phyloP scores from a whole-genome alignment of 2,329 filamentous ascomycete species.

The Stagonosporopsis tanaceti region DNA sequence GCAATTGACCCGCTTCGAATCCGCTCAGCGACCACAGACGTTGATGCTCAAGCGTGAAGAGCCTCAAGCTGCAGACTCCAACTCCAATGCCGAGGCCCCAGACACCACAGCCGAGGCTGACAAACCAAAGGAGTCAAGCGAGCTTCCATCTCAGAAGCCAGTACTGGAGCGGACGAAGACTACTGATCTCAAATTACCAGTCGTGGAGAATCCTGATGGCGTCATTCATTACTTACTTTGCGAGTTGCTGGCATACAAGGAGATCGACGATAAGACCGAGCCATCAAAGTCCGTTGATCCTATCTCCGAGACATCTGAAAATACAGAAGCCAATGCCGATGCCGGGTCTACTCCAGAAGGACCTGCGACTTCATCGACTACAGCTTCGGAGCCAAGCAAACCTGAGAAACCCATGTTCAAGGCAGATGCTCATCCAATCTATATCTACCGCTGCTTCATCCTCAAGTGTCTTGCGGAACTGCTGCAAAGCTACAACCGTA shows the following conservation, averaged over 20 bases:
- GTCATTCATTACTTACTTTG: slow-evolving; percentile 94
- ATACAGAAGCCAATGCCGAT: neutral
- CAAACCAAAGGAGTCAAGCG: slow-evolving; percentile 45
- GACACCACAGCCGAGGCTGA: slow-evolving; percentile 45
- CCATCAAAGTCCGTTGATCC: slow-evolving; percentile 55
- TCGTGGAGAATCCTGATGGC: slow-evolving; percentile 91
- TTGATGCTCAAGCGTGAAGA: slow-evolving; percentile 62
- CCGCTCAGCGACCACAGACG: slow-evolving; percentile 60
- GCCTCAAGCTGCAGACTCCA: slow-evolving; percentile 27
- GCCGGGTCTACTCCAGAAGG: slow-evolving; percentile 19
- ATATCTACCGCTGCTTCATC: slow-evolving; percentile 94
- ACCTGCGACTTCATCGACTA: slow-evolving; percentile 18
- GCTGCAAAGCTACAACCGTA: slow-evolving; percentile 87
- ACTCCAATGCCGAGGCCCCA: slow-evolving; percentile 25
- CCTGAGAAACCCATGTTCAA: slow-evolving; percentile 80
- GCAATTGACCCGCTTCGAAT: slow-evolving; percentile 72
- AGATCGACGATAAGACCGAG: slow-evolving; percentile 85
- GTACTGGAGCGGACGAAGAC: slow-evolving; percentile 72
- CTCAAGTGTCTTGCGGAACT: slow-evolving; percentile 92
- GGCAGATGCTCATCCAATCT: slow-evolving; percentile 91
- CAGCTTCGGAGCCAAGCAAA: slow-evolving; percentile 48
- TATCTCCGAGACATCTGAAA: slow-evolving; percentile 31
- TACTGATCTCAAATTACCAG: slow-evolving; percentile 77
- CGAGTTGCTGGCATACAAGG: slow-evolving; percentile 88
- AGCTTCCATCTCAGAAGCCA: slow-evolving; percentile 45